Percentiles rank a stretch among this genome's conserved stretches.
These are phyloP conservation scores for Yamadazyma dendronema DNA, from an alignment of 1,139 yeast species.

Conservation along the genomic window DNA sequence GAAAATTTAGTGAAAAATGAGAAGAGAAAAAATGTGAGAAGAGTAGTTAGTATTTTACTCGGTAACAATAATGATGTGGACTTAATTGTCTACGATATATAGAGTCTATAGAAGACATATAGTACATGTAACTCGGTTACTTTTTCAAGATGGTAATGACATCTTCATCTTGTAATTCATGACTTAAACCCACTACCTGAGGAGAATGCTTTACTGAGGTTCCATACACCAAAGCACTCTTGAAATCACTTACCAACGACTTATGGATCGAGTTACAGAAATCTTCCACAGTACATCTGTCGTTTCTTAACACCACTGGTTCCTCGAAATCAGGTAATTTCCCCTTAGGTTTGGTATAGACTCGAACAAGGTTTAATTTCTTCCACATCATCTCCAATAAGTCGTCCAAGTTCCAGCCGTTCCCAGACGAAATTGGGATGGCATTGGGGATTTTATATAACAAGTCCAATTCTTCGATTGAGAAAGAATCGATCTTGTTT, in stretches of 20 bases:
- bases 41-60: neutral
- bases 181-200: slow-evolving; percentile 89
- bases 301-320: slow-evolving; percentile 87
- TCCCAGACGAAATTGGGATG: slow-evolving; percentile 92
- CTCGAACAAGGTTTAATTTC: slow-evolving; percentile 82
- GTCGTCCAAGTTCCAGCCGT: slow-evolving; percentile 97
- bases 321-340: slow-evolving; percentile 88
- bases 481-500: slow-evolving; percentile 92
- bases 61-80: too few relatives aligned
- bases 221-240: slow-evolving; percentile 88
- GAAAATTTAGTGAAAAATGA: slow-evolving; percentile 1
- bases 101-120: neutral
- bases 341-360: slow-evolving; percentile 97
- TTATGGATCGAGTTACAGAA: slow-evolving; percentile 97
- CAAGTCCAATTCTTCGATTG: slow-evolving; percentile 87
- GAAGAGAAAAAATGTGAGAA: neutral
- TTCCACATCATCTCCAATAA: slow-evolving; percentile 94
- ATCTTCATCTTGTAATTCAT: slow-evolving; percentile 87
- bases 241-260: slow-evolving; percentile 87
- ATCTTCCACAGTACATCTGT: slow-evolving; percentile 84
- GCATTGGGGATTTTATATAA: slow-evolving; percentile 92
- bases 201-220: slow-evolving; percentile 96
- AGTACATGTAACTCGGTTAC: slow-evolving; percentile 17
- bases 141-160: slow-evolving; percentile 93
- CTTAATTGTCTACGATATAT: too few relatives aligned